Evolutionary conservation across 495 filamentous ascomycete genomes (phyloP).

Genomic region (Penicillium psychrofluorescens): DNA sequence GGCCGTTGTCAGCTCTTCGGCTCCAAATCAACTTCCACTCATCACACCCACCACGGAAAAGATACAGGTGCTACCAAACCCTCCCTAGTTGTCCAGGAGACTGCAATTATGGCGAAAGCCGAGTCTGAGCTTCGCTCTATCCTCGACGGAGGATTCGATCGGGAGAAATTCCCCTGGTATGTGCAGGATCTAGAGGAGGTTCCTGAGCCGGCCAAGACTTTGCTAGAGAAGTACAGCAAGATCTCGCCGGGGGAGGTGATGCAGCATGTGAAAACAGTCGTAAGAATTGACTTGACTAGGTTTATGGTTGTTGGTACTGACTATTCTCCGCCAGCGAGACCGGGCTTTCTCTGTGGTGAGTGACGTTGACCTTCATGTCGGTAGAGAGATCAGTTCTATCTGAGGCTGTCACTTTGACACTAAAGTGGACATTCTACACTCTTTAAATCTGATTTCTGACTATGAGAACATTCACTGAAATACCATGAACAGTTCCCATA

Average conservation of each 20-base stretch:
- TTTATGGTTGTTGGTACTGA: not conserved
- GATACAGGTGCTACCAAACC: too few species aligned
- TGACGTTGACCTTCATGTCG: not conserved
- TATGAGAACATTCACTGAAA: too few species aligned
- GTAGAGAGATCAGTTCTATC: not conserved
- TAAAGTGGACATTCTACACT: too few species aligned
- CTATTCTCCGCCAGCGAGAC: constrained; percentile 3
- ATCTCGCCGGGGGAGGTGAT: constrained; percentile 37
- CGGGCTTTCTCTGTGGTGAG: constrained; percentile 16
- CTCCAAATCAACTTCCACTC: too few species aligned
- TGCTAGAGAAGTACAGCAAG: constrained; percentile 41
- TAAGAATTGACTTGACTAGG: constrained; percentile 13
- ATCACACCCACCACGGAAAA: too few species aligned
- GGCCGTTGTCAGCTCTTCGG: too few species aligned
- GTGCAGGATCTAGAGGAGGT: constrained; percentile 7
- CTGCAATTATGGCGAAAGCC: constrained; percentile 8
- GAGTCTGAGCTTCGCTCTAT: constrained; percentile 6
- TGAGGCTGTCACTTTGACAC: too few species aligned
- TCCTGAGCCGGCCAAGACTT: constrained; percentile 15
- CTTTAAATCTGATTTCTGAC: too few species aligned
- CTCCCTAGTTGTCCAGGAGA: not conserved
- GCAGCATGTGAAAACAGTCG: constrained; percentile 38
- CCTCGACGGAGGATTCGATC: constrained; percentile 6
- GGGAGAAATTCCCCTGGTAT: constrained; percentile 12
- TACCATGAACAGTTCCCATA: constrained; percentile 28